A percentile compares a stretch with the other conserved stretches of the same genome.
Conservation (phyloP, 169 alveolate genomes). For the Ichthyophthirius multifiliis region DNA sequence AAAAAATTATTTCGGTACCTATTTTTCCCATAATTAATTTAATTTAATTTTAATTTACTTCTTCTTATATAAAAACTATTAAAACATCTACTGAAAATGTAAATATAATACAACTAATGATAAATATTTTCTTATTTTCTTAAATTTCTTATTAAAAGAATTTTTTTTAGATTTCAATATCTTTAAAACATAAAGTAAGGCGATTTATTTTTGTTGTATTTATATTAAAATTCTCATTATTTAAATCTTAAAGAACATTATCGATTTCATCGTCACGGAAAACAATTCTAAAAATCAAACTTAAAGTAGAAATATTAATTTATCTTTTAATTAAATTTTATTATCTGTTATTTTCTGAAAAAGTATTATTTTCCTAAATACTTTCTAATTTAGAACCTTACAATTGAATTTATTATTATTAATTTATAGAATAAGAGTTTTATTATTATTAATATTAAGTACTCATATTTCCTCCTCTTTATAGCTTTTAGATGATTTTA, state of each 20-base stretch:
- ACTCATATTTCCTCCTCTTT: neutral
- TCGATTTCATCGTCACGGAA: neutral
- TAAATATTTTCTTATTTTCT: neutral
- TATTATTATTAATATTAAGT: neutral
- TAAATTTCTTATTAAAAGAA: neutral
- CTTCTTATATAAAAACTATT: neutral
- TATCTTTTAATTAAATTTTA: neutral
- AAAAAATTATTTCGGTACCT: too few relatives aligned
- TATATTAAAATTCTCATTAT: neutral
- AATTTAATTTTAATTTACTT: neutral
- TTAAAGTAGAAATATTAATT: neutral
- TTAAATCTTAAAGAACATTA: neutral
- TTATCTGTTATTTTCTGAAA: neutral
- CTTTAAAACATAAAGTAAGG: neutral
- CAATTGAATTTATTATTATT: neutral
- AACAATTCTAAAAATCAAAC: neutral
- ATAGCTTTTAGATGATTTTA: neutral
- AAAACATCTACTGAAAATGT: neutral
- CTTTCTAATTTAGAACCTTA: neutral
- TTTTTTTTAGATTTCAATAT: neutral
- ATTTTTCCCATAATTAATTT: neutral
- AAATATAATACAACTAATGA: neutral
- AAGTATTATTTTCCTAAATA: neutral
- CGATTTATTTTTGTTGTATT: neutral
- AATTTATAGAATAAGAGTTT: neutral